These are phyloP conservation scores for Podospora fimiseda DNA, from an alignment of 495 filamentous ascomycete genomes.

Conservation along the genomic window DNA sequence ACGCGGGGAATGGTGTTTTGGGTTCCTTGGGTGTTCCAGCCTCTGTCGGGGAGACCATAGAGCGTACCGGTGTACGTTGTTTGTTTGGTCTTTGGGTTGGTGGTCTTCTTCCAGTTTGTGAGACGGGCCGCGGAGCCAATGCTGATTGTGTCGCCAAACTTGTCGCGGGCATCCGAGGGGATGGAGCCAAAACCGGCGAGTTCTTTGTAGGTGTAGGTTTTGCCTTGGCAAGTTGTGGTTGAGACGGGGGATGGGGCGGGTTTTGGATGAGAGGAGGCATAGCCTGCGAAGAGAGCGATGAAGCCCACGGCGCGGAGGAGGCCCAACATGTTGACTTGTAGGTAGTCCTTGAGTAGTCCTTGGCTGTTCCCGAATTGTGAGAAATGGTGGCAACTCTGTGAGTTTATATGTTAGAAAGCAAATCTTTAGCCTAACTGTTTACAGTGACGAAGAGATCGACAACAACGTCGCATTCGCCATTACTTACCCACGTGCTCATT, in stretches of 20 bases:
- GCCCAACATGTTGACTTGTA: not conserved
- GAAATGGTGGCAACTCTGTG: not conserved
- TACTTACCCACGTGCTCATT: not conserved
- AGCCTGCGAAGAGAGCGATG: not conserved
- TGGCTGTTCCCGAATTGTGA: not conserved
- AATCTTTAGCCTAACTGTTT: not conserved
- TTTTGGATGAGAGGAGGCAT: not conserved
- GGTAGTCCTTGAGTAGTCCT: not conserved
- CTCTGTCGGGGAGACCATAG: slow-evolving; percentile 64
- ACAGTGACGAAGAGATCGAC: not conserved
- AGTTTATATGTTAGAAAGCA: not conserved
- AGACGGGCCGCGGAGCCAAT: slow-evolving; percentile 63
- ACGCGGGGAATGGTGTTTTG: slow-evolving; percentile 67
- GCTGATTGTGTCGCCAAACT: slow-evolving; percentile 68
- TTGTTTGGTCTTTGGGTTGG: slow-evolving; percentile 22
- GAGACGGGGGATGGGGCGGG: not conserved
- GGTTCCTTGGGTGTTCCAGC: slow-evolving; percentile 72
- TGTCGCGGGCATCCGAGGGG: slow-evolving; percentile 54
- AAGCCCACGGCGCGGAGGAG: not conserved
- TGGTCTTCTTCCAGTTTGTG: slow-evolving; percentile 58
- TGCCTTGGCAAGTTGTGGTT: slow-evolving; percentile 47
- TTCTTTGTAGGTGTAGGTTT: slow-evolving; percentile 59
- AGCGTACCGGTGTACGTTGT: slow-evolving; percentile 54
- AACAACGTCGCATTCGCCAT: not conserved
- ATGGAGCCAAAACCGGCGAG: slow-evolving; percentile 66